These are phyloP conservation scores for Diospyros lotus DNA, from an alignment of 148 eudicot species.

Conservation along the genomic window DNA sequence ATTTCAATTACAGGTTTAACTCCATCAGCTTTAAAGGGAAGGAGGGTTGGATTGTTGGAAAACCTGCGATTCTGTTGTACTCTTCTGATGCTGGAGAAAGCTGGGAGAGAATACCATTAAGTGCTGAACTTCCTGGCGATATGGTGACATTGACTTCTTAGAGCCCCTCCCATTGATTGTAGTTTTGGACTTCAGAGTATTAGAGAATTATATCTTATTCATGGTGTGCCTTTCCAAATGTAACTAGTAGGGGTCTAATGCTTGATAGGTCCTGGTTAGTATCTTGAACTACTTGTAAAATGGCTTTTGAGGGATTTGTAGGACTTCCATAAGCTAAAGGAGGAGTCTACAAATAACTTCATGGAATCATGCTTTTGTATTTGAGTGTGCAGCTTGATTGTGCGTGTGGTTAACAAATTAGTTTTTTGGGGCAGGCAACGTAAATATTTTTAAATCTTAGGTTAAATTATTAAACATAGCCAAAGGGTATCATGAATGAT, in stretches of 20 bases:
- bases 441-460: no score
- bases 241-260: neutral
- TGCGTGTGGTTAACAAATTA: no score
- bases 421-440: no score
- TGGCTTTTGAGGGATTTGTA: neutral
- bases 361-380: neutral
- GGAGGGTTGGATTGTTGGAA: constrained; percentile 97
- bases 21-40: constrained; percentile 89
- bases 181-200: neutral
- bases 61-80: constrained; percentile 83
- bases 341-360: neutral
- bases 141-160: constrained; percentile 41
- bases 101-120: constrained; percentile 90
- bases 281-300: neutral
- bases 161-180: neutral
- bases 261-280: constrained; percentile 5
- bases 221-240: neutral
- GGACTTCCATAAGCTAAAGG: constrained; percentile 3
- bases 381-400: neutral
- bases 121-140: constrained; percentile 95
- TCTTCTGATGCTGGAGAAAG: constrained; percentile 85
- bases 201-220: neutral
- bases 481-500: no score
- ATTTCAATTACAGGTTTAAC: constrained; percentile 93
- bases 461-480: no score